Conservation (phyloP, 1,284 basidiomycete species). For the Leccinum subrobustum region DNA sequence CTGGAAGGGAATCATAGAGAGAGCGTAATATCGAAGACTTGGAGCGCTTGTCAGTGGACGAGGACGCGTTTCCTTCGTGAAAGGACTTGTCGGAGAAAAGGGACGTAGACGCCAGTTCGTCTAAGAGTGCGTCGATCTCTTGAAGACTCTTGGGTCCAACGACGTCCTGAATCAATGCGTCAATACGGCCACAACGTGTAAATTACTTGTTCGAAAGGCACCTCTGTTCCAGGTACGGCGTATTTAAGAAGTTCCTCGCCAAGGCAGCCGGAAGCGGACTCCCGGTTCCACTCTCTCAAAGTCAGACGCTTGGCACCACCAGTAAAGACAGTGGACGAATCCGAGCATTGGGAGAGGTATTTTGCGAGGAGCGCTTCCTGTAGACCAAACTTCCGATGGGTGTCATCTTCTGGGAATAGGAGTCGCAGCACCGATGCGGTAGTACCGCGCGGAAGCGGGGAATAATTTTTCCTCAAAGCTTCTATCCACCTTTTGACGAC, state of each 20-base stretch:
- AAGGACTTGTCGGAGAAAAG: constrained; percentile 50
- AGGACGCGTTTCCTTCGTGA: constrained; percentile 22
- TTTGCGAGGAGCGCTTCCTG: constrained; percentile 67
- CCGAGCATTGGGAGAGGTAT: constrained; percentile 52
- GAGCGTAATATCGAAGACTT: constrained; percentile 45
- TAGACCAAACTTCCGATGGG: constrained; percentile 67
- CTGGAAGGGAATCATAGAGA: constrained; percentile 55
- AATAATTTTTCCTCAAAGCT: constrained; percentile 41
- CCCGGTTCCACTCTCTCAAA: constrained; percentile 51
- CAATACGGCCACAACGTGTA: constrained; percentile 3
- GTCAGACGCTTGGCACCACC: constrained; percentile 13
- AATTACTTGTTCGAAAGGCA: background rate
- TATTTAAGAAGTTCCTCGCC: constrained; percentile 60
- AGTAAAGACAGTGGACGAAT: constrained; percentile 36
- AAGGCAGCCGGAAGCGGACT: constrained; percentile 60
- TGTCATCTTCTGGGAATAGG: constrained; percentile 81
- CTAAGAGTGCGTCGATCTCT: constrained; percentile 64
- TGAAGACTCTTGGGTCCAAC: constrained; percentile 40
- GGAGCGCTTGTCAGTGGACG: constrained; percentile 32
- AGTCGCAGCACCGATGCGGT: constrained; percentile 63
- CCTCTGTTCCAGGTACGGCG: constrained; percentile 22
- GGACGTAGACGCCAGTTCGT: constrained; percentile 70
- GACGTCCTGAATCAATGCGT: constrained; percentile 20
- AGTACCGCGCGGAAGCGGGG: constrained; percentile 48
- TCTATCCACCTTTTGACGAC: constrained; percentile 50